phyloP scores from a whole-genome alignment of 306 rosid genomes.

The Pyrus communis region DNA sequence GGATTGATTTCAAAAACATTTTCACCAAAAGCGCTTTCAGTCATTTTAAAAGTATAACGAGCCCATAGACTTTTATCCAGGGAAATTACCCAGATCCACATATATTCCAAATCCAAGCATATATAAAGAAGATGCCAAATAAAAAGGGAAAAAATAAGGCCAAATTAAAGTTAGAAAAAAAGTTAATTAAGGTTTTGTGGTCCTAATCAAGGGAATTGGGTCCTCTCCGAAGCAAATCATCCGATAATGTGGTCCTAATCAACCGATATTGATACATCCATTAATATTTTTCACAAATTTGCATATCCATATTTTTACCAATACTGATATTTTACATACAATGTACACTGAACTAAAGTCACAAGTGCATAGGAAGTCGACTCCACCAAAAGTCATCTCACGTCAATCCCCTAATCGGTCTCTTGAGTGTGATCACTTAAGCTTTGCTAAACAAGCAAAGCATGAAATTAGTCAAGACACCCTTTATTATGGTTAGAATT shows the following conservation, averaged over 20 bases:
- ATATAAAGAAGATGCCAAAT: neutral
- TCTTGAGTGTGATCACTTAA: neutral
- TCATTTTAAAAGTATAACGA: no score
- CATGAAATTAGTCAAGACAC: neutral
- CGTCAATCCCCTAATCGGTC: neutral
- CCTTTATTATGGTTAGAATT: no score
- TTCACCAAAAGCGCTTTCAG: no score
- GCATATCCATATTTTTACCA: no score
- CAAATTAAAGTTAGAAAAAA: neutral
- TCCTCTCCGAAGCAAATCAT: no score
- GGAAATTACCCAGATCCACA: neutral
- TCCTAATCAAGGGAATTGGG: neutral
- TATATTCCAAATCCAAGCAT: neutral
- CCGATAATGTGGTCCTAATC: no score
- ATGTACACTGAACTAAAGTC: neutral
- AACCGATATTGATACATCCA: no score
- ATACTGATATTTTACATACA: no score
- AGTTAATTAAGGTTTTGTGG: neutral
- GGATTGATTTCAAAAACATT: no score
- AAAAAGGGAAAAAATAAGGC: no score
- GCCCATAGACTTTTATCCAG: neutral
- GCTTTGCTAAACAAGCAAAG: neutral
- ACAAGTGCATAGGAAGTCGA: neutral
- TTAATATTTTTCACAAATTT: no score
- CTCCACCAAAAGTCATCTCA: neutral